Evolutionary conservation across 1,284 basidiomycete species (phyloP).

Genomic region (Ganoderma boninense): DNA sequence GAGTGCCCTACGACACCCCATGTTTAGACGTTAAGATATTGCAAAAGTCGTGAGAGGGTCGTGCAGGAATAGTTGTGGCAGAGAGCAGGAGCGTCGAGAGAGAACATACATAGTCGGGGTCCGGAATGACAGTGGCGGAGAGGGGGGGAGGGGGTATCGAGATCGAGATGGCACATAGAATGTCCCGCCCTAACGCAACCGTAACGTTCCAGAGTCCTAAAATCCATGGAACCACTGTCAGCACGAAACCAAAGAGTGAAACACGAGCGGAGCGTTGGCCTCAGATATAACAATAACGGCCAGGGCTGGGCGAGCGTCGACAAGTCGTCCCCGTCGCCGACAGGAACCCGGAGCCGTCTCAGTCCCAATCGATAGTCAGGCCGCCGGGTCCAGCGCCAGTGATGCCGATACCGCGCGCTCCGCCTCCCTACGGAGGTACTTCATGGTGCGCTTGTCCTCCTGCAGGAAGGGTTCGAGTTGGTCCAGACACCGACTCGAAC

Average conservation of each 20-base stretch:
- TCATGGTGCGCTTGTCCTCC: conserved; percentile 82
- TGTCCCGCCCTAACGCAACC: neutral
- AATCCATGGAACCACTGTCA: too few relatives aligned
- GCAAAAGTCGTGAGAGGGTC: conserved; percentile 26
- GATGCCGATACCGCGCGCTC: conserved; percentile 75
- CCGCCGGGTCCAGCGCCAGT: conserved; percentile 67
- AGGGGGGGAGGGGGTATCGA: conserved; percentile 1
- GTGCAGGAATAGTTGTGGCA: conserved; percentile 18
- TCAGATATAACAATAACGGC: too few relatives aligned
- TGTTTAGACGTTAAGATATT: conserved; percentile 24
- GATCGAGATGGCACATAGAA: conserved; percentile 1
- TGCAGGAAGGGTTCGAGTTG: conserved; percentile 78
- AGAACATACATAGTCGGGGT: too few relatives aligned
- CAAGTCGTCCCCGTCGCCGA: neutral
- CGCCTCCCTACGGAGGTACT: conserved; percentile 83
- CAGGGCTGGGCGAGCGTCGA: neutral
- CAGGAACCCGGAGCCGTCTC: neutral
- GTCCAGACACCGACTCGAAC: conserved; percentile 76
- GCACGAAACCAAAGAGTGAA: too few relatives aligned
- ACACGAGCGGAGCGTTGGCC: too few relatives aligned
- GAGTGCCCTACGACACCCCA: conserved; percentile 40
- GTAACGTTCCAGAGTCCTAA: conserved; percentile 5
- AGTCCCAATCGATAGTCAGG: conserved; percentile 81
- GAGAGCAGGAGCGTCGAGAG: conserved; percentile 9
- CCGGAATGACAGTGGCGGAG: neutral